A percentile compares a stretch with the other conserved stretches of the same genome.
Evolutionary conservation across 108 stramenopile species (phyloP).

Genomic region (Fragilariopsis cylindrus): DNA sequence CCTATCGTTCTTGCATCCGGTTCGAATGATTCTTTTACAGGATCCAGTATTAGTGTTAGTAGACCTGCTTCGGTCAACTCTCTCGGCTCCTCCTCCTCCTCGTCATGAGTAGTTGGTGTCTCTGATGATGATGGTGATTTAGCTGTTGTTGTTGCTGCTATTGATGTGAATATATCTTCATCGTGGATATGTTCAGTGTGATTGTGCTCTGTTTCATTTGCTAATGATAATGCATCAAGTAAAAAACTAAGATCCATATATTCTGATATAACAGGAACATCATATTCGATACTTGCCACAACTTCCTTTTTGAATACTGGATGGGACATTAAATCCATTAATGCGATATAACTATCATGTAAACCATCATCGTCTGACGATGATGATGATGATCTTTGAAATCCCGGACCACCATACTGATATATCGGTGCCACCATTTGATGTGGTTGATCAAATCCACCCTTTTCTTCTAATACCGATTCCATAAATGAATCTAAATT

Average conservation of each 20-base stretch:
- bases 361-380: not conserved
- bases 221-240: constrained; percentile 5
- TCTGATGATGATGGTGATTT: no score
- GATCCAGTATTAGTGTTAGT: constrained; percentile 17
- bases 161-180: not conserved
- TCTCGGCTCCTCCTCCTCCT: not conserved
- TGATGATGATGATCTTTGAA: not conserved
- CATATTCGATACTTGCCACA: constrained; percentile 29
- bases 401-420: constrained; percentile 18
- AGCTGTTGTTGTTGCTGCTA: not conserved
- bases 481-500: constrained; percentile 21
- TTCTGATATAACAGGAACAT: constrained; percentile 31
- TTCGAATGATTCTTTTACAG: constrained; percentile 22
- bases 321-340: constrained; percentile 23
- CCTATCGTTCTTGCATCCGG: constrained; percentile 19
- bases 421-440: constrained; percentile 17
- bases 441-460: not conserved
- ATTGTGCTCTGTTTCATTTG: not conserved
- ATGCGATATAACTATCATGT: not conserved
- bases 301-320: constrained; percentile 32
- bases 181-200: not conserved
- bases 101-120: no score
- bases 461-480: constrained; percentile 2
- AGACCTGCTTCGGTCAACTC: not conserved
- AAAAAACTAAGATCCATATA: constrained; percentile 21